Evolutionary conservation across 2,329 filamentous ascomycete genomes (phyloP).

Genomic region (Pezicula carpinea): DNA sequence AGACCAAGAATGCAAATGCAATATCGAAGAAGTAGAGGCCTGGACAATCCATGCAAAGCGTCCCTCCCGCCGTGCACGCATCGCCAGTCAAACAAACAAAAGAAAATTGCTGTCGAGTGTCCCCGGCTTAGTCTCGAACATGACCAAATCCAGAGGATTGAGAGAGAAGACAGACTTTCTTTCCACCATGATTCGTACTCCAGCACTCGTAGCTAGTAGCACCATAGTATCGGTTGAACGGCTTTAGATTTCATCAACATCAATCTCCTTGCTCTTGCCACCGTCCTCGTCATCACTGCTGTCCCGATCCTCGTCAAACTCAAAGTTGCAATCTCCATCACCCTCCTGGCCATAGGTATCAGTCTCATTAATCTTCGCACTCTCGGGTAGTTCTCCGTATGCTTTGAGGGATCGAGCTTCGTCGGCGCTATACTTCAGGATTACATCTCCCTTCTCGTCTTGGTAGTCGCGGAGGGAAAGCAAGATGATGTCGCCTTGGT

Average conservation of each 20-base stretch:
- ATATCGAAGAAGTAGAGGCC: slow-evolving; percentile 7
- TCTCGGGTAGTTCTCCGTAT: slow-evolving; percentile 95
- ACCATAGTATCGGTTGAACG: neutral
- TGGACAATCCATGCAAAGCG: slow-evolving; percentile 32
- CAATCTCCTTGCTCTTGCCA: slow-evolving; percentile 71
- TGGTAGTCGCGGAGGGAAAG: slow-evolving; percentile 88
- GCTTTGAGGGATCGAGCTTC: slow-evolving; percentile 94
- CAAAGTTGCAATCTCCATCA: slow-evolving; percentile 94
- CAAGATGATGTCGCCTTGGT: slow-evolving; percentile 92
- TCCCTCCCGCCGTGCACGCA: slow-evolving; percentile 43
- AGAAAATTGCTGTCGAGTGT: slow-evolving; percentile 32
- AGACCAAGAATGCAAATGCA: slow-evolving; percentile 1
- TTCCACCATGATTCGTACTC: slow-evolving; percentile 5
- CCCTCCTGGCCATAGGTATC: slow-evolving; percentile 90
- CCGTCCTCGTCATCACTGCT: slow-evolving; percentile 54
- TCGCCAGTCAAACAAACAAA: slow-evolving; percentile 21
- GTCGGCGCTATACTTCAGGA: slow-evolving; percentile 93
- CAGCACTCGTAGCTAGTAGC: neutral
- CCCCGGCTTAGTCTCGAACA: slow-evolving; percentile 20
- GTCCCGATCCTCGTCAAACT: slow-evolving; percentile 87
- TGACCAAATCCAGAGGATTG: slow-evolving; percentile 35
- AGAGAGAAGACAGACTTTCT: slow-evolving; percentile 63
- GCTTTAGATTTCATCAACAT: slow-evolving; percentile 89
- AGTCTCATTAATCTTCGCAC: slow-evolving; percentile 99
- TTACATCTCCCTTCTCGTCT: slow-evolving; percentile 89